Conservation (phyloP, 306 rosid genomes). For the Heteromeles arbutifolia region DNA sequence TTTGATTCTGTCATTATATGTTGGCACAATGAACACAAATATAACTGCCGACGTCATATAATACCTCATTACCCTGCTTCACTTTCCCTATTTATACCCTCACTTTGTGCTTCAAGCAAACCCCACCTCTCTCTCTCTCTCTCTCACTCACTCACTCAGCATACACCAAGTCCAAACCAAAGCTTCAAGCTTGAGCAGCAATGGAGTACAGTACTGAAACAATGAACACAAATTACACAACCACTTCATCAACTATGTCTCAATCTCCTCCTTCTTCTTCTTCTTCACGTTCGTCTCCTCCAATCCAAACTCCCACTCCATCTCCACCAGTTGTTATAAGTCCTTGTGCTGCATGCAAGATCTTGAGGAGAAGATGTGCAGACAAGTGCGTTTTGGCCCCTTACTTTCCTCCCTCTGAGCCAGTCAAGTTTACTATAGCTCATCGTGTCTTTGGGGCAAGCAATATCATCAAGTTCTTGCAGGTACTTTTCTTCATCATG, state of each 20-base stretch:
- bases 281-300: slow-evolving; percentile 18
- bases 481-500: slow-evolving; percentile 33
- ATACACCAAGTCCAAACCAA: neutral
- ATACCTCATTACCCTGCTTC: neutral
- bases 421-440: slow-evolving; percentile 82
- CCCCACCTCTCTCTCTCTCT: neutral
- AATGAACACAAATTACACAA: slow-evolving; percentile 3
- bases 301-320: slow-evolving; percentile 9
- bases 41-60: neutral
- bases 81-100: neutral
- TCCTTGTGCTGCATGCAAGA: slow-evolving; percentile 95
- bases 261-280: slow-evolving; percentile 28
- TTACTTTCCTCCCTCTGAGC: slow-evolving; percentile 89
- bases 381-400: slow-evolving; percentile 89
- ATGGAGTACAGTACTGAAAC: slow-evolving; percentile 11
- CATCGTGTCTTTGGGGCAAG: slow-evolving; percentile 93
- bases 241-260: slow-evolving; percentile 24
- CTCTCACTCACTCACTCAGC: neutral
- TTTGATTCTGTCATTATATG: neutral
- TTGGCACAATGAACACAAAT: neutral
- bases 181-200: neutral
- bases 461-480: slow-evolving; percentile 89
- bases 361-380: slow-evolving; percentile 73
- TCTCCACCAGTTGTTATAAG: slow-evolving; percentile 39
- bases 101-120: neutral